Evolutionary conservation across 108 stramenopile genomes (phyloP).

Genomic region (Mediolabrus comicus): DNA sequence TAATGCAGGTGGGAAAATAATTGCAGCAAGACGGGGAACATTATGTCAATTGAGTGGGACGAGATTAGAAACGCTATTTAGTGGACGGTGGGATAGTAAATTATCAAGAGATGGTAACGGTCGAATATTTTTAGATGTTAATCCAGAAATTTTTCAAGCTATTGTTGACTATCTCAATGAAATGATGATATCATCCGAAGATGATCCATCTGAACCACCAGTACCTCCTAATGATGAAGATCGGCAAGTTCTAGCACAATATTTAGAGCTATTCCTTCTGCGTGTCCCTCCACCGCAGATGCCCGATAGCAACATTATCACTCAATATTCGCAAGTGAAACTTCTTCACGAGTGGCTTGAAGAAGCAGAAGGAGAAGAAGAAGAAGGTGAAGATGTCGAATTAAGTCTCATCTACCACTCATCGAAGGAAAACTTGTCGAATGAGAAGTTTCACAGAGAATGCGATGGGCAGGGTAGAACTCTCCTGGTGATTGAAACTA

Average conservation of each 20-base stretch:
- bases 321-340: background rate
- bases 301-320: conserved; percentile 18
- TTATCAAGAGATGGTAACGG: conserved; percentile 5
- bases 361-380: conserved; percentile 4
- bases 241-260: conserved; percentile 13
- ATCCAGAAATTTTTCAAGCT: background rate
- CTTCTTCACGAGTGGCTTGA: conserved; percentile 22
- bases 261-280: conserved; percentile 24
- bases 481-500: conserved; percentile 15
- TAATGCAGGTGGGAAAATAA: conserved; percentile 7
- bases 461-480: conserved; percentile 16
- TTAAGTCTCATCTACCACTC: conserved; percentile 26
- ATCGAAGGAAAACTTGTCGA: conserved; percentile 14
- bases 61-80: conserved; percentile 21
- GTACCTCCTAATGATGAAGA: background rate
- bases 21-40: conserved; percentile 8
- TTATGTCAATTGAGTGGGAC: conserved; percentile 18
- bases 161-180: conserved; percentile 26
- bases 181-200: conserved; percentile 5
- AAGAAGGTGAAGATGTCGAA: background rate
- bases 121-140: conserved; percentile 22
- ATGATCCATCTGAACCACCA: background rate
- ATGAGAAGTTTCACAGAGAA: conserved; percentile 13
- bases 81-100: conserved; percentile 29
- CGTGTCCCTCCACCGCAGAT: background rate